A percentile compares a stretch with the other conserved stretches of the same genome.
phyloP scores from a whole-genome alignment of 2,329 filamentous ascomycete genomes.

The Penicillium glabrum region DNA sequence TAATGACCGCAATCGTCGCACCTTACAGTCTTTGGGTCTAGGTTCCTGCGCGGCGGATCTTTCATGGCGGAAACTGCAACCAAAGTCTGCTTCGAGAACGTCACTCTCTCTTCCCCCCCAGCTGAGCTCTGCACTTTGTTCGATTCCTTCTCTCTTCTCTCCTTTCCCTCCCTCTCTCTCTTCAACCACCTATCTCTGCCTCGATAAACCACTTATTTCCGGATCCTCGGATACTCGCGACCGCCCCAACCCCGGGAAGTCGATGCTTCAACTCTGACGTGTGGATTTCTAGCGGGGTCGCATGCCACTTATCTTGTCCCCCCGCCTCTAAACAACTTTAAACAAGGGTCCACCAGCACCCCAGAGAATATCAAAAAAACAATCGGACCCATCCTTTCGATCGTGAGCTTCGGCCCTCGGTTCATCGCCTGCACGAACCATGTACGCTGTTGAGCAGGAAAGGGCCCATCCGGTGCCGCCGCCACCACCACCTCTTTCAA shows the following conservation, averaged over 20 bases:
- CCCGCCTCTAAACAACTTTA: constrained; percentile 2
- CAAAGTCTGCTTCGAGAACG: constrained; percentile 15
- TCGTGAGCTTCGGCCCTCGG: constrained; percentile 18
- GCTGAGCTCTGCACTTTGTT: not conserved
- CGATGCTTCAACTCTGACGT: constrained; percentile 31
- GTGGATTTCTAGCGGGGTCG: constrained; percentile 23
- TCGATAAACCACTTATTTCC: constrained; percentile 1
- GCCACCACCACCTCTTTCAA: constrained; percentile 38
- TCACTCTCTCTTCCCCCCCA: constrained; percentile 15
- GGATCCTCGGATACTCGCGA: constrained; percentile 1
- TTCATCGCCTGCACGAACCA: constrained; percentile 30
- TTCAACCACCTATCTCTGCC: not conserved
- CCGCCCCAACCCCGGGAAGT: constrained; percentile 19
- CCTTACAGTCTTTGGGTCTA: constrained; percentile 4
- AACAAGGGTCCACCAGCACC: not conserved
- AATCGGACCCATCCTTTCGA: constrained; percentile 9
- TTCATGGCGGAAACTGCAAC: constrained; percentile 4
- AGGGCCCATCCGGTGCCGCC: constrained; percentile 36
- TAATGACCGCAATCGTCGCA: constrained; percentile 2
- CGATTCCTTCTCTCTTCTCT: not conserved
- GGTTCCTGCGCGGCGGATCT: constrained; percentile 25
- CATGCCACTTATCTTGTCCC: constrained; percentile 20
- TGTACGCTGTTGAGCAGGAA: constrained; percentile 40
- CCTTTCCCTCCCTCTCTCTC: constrained; percentile 1
- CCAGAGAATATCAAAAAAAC: not conserved